These are phyloP conservation scores for Moesziomyces sp. DNA, from an alignment of 1,284 basidiomycete genomes.

Conservation along the genomic window DNA sequence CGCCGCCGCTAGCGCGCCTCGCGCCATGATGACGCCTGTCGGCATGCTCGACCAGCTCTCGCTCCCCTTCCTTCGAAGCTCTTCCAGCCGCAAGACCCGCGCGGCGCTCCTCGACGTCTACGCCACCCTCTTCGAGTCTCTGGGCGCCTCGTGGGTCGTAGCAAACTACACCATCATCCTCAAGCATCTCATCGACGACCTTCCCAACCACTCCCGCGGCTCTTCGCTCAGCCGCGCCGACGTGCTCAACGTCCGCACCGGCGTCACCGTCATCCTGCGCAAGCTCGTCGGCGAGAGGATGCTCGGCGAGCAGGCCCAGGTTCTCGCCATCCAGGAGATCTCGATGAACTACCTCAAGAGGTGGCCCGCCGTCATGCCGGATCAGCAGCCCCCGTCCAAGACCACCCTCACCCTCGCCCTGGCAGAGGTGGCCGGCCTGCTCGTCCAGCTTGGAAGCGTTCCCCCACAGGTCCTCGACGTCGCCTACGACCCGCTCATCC, in stretches of 20 bases:
- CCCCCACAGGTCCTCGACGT: conserved; percentile 89
- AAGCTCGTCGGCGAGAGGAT: conserved; percentile 88
- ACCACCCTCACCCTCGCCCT: conserved; percentile 81
- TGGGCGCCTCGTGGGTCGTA: conserved; percentile 85
- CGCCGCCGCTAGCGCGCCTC: conserved; percentile 74
- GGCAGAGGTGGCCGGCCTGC: conserved; percentile 83
- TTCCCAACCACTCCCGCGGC: conserved; percentile 70
- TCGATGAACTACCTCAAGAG: conserved; percentile 83
- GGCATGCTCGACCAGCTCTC: conserved; percentile 88
- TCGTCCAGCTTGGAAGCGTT: conserved; percentile 90
- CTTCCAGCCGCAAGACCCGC: conserved; percentile 75
- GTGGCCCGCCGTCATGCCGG: conserved; percentile 92
- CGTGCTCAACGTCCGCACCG: conserved; percentile 77
- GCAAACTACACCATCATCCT: conserved; percentile 82
- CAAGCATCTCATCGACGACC: conserved; percentile 78
- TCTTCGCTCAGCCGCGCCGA: conserved; percentile 71
- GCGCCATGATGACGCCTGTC: conserved; percentile 78
- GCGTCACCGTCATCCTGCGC: conserved; percentile 81
- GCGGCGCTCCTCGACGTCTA: conserved; percentile 92
- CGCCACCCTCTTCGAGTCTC: conserved; percentile 77
- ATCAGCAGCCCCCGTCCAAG: conserved; percentile 78
- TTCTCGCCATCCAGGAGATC: conserved; percentile 87
- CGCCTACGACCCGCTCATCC: conserved; percentile 84
- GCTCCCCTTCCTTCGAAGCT: conserved; percentile 79
- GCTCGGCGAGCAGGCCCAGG: conserved; percentile 87